Base-by-base conservation (phyloP, 148 eudicot genomes). In the Oxyria digyna region DNA sequence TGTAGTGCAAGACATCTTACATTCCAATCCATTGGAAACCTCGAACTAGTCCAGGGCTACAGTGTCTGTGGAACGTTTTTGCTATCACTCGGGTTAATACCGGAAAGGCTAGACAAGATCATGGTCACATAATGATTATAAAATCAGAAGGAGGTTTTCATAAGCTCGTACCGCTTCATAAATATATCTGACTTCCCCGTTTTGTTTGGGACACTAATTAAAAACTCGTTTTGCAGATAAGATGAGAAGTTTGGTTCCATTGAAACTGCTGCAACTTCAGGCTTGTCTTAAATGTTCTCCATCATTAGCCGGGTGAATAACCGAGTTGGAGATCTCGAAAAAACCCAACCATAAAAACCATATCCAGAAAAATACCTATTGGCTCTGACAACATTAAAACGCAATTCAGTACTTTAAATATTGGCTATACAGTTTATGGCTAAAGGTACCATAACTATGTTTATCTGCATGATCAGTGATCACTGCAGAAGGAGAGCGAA, bases 391-490 rank as follows among this genome's bases (percentile, higher is more conserved):
- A 27, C 4, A 27, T 37, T n/a, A n/a, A 59, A 23, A 59, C 38
- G 14, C 37, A 13, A 59, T 12, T 29, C 37, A 59, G 37, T 9
- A 27, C 31, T 11, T 52, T 29, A 11, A 54, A 4, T 1, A 11
- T n/a, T 12, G 46, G 46, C 4, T 42, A 4, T 3, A 13, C n/a
- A 18, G 26, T 57, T 13, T 14, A 42, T 49, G 67, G n/a, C 17
- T 46, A 29, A 38, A 69, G 66, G 42, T 96, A 70, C 99, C 97
- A 78, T 88, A 91, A 42, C 80, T 69, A 73, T 85, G 76, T 74
- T 81, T 84, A 79, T 95, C 96, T 75, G 97, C 99, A 83, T 74
- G 89, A 35, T n/a, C n/a, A n/a, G n/a, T n/a, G n/a, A n/a, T 88
- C 91, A 68, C 99, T 95, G 70, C 71, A 73, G 77, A 68, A 73